Base-by-base conservation (phyloP, 371 early-diverging fungal genomes). In the Funneliformis caledonium region DNA sequence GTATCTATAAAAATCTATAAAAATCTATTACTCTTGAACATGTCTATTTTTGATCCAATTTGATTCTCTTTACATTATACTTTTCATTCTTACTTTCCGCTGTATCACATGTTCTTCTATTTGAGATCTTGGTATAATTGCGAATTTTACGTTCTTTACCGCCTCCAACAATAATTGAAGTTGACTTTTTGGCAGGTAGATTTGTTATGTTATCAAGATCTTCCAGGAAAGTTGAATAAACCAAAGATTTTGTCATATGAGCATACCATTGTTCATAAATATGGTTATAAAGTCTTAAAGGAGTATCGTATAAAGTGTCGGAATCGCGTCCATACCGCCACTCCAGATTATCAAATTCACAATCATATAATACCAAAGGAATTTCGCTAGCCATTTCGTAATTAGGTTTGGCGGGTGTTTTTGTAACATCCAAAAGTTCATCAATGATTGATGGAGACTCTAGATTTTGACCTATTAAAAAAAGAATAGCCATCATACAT, bases 401-500 rank as follows among this genome's bases (percentile, higher is more conserved):
- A 60, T 86, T 85, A 42, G 96, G 96, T 56, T 91, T 90, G 12
- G 94, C 93, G 2, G 86, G 85, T 31, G 87, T 86, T 37, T 82
- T 75, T 67, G 82, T 69, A 1, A 91, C 60, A 82, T 94, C 91
- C 79, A 94, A 83, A 80, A 96, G 61, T 48, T 83, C 78, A 64
- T 86, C 82, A 43, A 95, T 85, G 9, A 95, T 80, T 11, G 82
- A 83, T 19, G 93, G 92, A 22, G 84, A 70, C 82, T 96, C 96
- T 14, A 89, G 78, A 2, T 90, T 89, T 72, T 89, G 88, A 6
- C 98, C 99, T 5, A 97, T 91, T 52, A 94, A 85, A 78, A 97
- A 94, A 56, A 99, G 83, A 10, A 97, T 86, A 0, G 96, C 92
- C 93, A 97, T 95, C 91, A 98, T 97, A 85, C 96, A 97, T 59